Evolutionary conservation across 2,329 filamentous ascomycete species (phyloP).

Genomic region (Neonectria hederae): DNA sequence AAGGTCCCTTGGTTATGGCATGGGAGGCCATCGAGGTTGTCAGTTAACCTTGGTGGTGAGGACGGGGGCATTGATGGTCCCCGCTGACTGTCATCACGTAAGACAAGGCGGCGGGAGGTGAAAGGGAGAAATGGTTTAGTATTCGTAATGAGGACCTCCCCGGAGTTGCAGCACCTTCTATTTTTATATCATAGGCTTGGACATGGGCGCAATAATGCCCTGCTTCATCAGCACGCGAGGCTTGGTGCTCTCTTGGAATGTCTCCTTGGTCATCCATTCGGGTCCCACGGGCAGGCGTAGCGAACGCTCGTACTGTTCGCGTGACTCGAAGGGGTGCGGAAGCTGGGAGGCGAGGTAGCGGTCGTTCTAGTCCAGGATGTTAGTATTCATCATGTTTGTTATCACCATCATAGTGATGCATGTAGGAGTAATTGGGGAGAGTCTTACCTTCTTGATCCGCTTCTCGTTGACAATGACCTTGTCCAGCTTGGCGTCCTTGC

Average conservation of each 20-base stretch:
- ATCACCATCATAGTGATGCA: not conserved
- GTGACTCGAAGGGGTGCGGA: slow-evolving; percentile 89
- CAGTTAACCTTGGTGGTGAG: not conserved
- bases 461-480: slow-evolving; percentile 95
- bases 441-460: slow-evolving; percentile 79
- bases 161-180: slow-evolving; percentile 6
- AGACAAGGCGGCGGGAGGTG: not conserved
- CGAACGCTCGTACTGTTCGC: slow-evolving; percentile 88
- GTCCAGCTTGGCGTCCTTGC: slow-evolving; percentile 84
- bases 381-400: slow-evolving; percentile 5
- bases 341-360: slow-evolving; percentile 87
- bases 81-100: not conserved
- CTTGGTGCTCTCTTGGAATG: slow-evolving; percentile 89
- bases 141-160: slow-evolving; percentile 13
- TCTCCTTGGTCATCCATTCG: slow-evolving; percentile 97
- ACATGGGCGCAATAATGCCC: slow-evolving; percentile 88
- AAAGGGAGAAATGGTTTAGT: slow-evolving; percentile 15
- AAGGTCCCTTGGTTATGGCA: not conserved
- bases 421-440: not conserved
- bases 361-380: slow-evolving; percentile 66
- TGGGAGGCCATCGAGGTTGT: not conserved
- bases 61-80: not conserved
- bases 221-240: slow-evolving; percentile 91
- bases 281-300: slow-evolving; percentile 87
- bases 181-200: slow-evolving; percentile 68